Base-by-base conservation (phyloP, 352 stramenopile genomes). In the Phytophthora tubulina region DNA sequence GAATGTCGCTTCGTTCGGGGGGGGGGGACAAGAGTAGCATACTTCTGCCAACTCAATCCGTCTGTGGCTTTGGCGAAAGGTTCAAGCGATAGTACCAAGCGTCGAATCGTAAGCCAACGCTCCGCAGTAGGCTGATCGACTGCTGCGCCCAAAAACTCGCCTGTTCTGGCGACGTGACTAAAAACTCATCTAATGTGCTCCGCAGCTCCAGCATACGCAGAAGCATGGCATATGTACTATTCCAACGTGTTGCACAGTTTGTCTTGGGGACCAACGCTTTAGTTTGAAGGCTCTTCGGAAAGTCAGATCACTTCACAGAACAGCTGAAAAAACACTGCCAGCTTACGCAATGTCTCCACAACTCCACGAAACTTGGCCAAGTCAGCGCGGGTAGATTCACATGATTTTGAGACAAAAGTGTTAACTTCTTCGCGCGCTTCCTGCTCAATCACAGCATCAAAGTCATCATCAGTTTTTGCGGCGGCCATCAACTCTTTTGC, bases 271-370 rank as follows among this genome's bases (percentile, higher is more conserved):
- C 5, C 8, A 63, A 27, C 21, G 11, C 1, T 15, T 21, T 33
- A 6, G n/a, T 35, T 21, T 63, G 31, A 32, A 63, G 32, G 1
- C 3, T 15, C 2, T 13, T 54, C 42, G 54, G 46, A 1, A 13
- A 4, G 10, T 63, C 42, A 1, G 32, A 30, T 46, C 4, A 42
- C 27, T 63, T 63, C 8, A 9, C 3, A 30, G 42, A 63, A 17
- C 55, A 14, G 35, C 55, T 63, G 17, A 21, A 38, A 53, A 63
- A 50, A 50, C 31, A 50, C 44, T 50, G 44, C 44, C 31, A 50
- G n/a, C 44, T 32, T 50, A 6, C 42, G 55, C 21, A 63, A 63
- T 4, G 33, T 2, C 6, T 41, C 55, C 14, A 54, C 55, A 1
- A 32, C 14, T 30, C 14, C 15, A 6, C 55, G 44, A 3, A 63